Base-by-base conservation (phyloP, 345 rosid genomes). In the Erodium maritimum region DNA sequence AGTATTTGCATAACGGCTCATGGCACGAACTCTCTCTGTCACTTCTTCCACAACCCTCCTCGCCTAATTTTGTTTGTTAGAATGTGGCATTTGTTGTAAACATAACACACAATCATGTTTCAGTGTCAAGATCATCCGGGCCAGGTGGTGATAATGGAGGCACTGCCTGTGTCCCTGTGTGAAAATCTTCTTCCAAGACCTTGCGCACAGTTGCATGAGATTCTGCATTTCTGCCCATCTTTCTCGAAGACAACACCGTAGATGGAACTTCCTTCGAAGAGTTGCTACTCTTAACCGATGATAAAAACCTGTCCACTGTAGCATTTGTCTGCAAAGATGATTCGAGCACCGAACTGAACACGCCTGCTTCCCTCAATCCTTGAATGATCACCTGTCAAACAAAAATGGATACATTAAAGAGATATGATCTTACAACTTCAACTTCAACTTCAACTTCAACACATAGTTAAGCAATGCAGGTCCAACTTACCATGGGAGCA, bases 291-390 rank as follows among this genome's bases (percentile, higher is more conserved):
- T 67, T 57, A 42, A 70, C 70, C 2, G 75, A 71, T 23, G 79
- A 66, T 52, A 59, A 58, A 48, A 64, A 56, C 17, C 50, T 52
- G 56, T 72, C 75, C 61, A 55, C 68, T 5, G 82, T 51, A 52
- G 67, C 17, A 52, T 62, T 69, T 53, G 29, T 63, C 61, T 64
- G 69, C 16, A 37, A 5, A 37, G 85, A 77, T 25, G 83, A 73
- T 21, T 65, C 79, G 63, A 89, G 73, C 17, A 75, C 82, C 9
- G 82, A 73, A 65, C 62, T 71, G 61, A 80, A 86, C 42, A 82
- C 75, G 53, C 96, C 96, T 12, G 96, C 71, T 73, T 91, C 95
- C 67, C 77, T 69, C 34, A 88, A 80, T 62, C 73, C 87, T 77
- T 88, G 88, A 53, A 80, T 67, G 62, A 89, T 80, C 51, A 69